Evolutionary conservation across 441 rosid genomes (phyloP).

Genomic region (Populus hybrid): DNA sequence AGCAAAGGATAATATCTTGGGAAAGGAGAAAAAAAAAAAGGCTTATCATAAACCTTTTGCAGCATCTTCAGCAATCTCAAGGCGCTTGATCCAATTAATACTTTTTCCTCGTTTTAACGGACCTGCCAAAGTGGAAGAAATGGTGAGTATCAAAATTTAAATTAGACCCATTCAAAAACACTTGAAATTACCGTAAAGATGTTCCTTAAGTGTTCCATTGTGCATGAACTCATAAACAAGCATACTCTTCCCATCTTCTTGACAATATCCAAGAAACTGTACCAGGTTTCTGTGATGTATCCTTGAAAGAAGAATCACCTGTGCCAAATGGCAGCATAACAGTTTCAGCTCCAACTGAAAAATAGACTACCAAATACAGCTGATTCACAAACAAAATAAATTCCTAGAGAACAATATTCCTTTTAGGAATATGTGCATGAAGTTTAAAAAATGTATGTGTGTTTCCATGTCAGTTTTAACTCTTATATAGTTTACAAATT

Average conservation of each 20-base stretch:
- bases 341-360: constrained; percentile 7
- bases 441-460: neutral
- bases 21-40: neutral
- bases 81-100: constrained; percentile 87
- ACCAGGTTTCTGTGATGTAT: constrained; percentile 97
- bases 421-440: neutral
- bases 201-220: constrained; percentile 94
- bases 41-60: constrained; percentile 58
- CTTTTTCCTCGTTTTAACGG: constrained; percentile 52
- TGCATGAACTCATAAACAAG: constrained; percentile 97
- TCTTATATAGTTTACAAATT: constrained; percentile 4
- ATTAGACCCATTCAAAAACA: constrained; percentile 1
- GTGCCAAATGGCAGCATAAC: constrained; percentile 5
- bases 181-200: constrained; percentile 67
- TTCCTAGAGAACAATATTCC: neutral
- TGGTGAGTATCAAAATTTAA: constrained; percentile 14
- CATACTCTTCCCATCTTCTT: constrained; percentile 80
- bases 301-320: constrained; percentile 95
- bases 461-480: neutral
- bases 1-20: constrained; percentile 1
- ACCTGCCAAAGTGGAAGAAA: constrained; percentile 33
- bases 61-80: constrained; percentile 95
- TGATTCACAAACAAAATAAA: neutral
- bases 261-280: constrained; percentile 96
- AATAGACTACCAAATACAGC: neutral